Conservation (phyloP, 202 grass and related monocot species). For the Saccharum hybrid region DNA sequence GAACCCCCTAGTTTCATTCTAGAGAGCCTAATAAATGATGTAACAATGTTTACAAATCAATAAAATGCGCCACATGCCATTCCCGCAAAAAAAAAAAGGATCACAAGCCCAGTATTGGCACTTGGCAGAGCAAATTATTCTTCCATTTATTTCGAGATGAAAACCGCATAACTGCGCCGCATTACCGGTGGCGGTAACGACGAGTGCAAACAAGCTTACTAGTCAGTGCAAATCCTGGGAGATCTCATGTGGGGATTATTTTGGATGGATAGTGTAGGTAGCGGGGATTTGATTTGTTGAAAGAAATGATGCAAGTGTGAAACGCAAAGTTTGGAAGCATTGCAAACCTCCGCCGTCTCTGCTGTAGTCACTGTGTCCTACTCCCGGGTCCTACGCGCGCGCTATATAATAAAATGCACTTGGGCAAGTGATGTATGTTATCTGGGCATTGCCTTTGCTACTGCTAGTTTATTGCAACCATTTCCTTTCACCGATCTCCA, state of each 20-base stretch:
- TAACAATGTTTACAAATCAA: no score
- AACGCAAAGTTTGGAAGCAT: slow-evolving; percentile 52
- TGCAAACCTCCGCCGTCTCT: slow-evolving; percentile 41
- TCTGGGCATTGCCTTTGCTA: not conserved
- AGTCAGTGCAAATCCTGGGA: slow-evolving; percentile 32
- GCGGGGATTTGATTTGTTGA: slow-evolving; percentile 6
- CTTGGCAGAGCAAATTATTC: not conserved
- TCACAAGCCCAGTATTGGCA: not conserved
- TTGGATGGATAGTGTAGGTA: slow-evolving; percentile 8
- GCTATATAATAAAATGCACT: slow-evolving; percentile 35
- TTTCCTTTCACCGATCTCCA: not conserved
- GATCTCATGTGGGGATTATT: slow-evolving; percentile 34
- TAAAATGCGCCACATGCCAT: no score
- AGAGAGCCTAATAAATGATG: no score
- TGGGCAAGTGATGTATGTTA: not conserved
- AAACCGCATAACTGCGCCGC: slow-evolving; percentile 32
- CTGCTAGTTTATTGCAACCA: slow-evolving; percentile 4
- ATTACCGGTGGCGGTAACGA: not conserved
- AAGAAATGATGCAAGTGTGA: slow-evolving; percentile 29
- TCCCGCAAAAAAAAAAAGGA: no score
- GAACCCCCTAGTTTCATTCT: no score
- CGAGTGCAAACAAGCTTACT: slow-evolving; percentile 33
- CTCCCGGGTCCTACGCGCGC: slow-evolving; percentile 12
- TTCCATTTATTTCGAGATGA: not conserved
- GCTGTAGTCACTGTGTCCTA: not conserved